Evolutionary conservation across 805 yeast species (phyloP).

Genomic region (Debaryomyces hansenii): DNA sequence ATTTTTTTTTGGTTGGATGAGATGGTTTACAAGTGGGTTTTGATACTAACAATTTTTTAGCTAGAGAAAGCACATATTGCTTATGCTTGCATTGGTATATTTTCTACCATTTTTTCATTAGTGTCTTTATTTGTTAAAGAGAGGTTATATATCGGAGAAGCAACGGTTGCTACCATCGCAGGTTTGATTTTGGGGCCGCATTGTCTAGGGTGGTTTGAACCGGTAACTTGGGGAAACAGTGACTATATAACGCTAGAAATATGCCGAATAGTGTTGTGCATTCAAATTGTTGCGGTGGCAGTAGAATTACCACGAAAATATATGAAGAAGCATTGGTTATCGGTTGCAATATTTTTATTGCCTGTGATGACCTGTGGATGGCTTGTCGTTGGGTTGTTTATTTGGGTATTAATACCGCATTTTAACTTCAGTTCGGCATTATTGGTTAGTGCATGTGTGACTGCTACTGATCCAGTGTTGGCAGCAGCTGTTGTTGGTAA

Average conservation of each 20-base stretch:
- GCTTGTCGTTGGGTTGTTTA: conserved; percentile 76
- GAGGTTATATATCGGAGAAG: conserved; percentile 84
- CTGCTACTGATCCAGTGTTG: conserved; percentile 93
- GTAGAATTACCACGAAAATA: conserved; percentile 90
- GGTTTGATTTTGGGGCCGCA: conserved; percentile 91
- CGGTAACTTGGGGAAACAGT: conserved; percentile 80
- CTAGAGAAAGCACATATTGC: conserved; percentile 75
- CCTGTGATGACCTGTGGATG: conserved; percentile 93
- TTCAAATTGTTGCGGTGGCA: conserved; percentile 92
- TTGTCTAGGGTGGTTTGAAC: conserved; percentile 79
- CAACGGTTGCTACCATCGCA: conserved; percentile 81
- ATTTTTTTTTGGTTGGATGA: not conserved
- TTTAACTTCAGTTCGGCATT: conserved; percentile 71
- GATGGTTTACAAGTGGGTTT: not conserved
- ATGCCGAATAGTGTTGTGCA: conserved; percentile 76
- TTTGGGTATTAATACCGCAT: conserved; percentile 76
- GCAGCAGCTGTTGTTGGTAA: conserved; percentile 96
- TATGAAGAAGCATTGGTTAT: conserved; percentile 79
- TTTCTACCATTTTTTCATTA: conserved; percentile 76
- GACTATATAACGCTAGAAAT: conserved; percentile 82
- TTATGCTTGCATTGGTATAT: conserved; percentile 83
- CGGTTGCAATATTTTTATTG: conserved; percentile 69
- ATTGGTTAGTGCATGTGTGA: conserved; percentile 80
- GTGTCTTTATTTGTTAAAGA: conserved; percentile 83
- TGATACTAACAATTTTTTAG: conserved; percentile 16